Evolutionary conservation across 495 filamentous ascomycete species (phyloP).

Genomic region (Polyplosphaeria fusca): DNA sequence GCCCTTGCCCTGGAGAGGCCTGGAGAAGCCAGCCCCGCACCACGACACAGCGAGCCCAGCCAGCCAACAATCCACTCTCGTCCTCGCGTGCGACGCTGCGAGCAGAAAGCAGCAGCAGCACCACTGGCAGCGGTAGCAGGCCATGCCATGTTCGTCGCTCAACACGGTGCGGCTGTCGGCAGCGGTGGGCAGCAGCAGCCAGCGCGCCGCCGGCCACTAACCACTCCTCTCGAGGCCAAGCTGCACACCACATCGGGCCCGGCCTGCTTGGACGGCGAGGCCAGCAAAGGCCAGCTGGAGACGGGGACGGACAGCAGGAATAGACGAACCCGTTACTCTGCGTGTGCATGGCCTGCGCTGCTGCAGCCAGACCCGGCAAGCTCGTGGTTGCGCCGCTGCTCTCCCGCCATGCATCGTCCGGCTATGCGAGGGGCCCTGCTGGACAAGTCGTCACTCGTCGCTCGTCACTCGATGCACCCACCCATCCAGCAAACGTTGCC

Average conservation of each 20-base stretch:
- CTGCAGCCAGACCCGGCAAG: background rate
- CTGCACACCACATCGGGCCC: too few species aligned
- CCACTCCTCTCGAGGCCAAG: too few species aligned
- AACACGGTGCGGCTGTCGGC: too few species aligned
- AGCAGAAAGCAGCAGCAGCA: constrained; percentile 2
- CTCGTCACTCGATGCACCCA: constrained; percentile 1
- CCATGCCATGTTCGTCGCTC: too few species aligned
- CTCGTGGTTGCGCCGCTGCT: constrained; percentile 13
- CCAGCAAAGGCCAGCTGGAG: background rate
- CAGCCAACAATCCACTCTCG: background rate
- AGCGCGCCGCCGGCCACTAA: too few species aligned
- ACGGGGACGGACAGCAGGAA: background rate
- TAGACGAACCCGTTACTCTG: constrained; percentile 6
- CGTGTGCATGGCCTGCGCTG: constrained; percentile 16
- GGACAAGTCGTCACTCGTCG: background rate
- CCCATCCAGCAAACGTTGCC: too few species aligned
- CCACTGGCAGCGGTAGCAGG: constrained; percentile 10
- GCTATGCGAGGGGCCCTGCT: background rate
- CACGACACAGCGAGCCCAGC: background rate
- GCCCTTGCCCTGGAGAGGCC: constrained; percentile 1
- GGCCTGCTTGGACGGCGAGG: too few species aligned
- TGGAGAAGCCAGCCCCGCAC: constrained; percentile 12
- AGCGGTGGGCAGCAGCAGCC: too few species aligned
- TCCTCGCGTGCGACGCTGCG: background rate
- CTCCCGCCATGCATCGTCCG: constrained; percentile 11